These are phyloP conservation scores for Rhizopogon vinicolor DNA, from an alignment of 768 basidiomycete genomes.

Conservation along the genomic window DNA sequence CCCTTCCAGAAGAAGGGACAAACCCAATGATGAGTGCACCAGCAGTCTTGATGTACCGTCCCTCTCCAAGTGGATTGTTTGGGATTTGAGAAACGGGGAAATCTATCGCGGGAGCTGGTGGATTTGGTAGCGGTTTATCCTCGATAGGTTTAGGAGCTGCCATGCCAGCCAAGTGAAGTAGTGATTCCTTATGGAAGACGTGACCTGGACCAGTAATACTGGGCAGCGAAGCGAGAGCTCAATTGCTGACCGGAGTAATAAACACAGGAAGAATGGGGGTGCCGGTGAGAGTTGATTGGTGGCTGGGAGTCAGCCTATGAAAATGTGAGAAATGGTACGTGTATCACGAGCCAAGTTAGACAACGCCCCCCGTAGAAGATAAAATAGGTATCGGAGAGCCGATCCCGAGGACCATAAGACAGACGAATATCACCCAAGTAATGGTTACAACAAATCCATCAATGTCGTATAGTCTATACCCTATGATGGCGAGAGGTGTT, in stretches of 20 bases:
- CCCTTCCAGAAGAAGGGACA: conserved; percentile 10
- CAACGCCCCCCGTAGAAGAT: neutral
- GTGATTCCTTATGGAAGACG: neutral
- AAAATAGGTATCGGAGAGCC: neutral
- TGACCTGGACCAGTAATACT: neutral
- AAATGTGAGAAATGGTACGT: neutral
- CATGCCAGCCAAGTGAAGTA: neutral
- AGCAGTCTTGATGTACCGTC: conserved; percentile 66
- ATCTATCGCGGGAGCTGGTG: neutral
- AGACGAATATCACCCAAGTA: too few relatives aligned
- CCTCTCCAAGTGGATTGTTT: conserved; percentile 65
- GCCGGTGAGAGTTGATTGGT: neutral
- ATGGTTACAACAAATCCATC: neutral
- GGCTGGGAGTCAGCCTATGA: neutral
- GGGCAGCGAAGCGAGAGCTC: neutral
- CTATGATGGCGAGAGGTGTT: too few relatives aligned
- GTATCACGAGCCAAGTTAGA: too few relatives aligned
- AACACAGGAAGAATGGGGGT: neutral
- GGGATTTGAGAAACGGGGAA: conserved; percentile 58
- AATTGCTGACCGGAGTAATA: neutral
- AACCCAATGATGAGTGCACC: conserved; percentile 77
- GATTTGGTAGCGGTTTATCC: neutral
- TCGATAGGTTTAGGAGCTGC: neutral
- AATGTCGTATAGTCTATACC: too few relatives aligned
- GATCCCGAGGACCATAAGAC: neutral